These are phyloP conservation scores for Leucoagaricus sp. DNA, from an alignment of 1,284 basidiomycete genomes.

Conservation along the genomic window DNA sequence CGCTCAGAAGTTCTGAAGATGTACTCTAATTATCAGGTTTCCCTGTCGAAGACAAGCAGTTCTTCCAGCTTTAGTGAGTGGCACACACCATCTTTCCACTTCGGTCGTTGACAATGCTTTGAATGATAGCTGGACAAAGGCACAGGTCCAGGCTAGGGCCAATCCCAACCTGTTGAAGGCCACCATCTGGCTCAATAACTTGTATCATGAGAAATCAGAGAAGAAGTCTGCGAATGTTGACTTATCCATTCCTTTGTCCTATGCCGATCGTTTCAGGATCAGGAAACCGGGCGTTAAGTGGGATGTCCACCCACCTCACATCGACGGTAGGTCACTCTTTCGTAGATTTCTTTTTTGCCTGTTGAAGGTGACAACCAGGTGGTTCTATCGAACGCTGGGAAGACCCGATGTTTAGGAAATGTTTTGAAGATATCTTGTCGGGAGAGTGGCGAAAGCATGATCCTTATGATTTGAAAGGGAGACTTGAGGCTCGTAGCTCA, in stretches of 20 bases:
- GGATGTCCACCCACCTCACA: constrained; percentile 71
- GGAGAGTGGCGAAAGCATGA: constrained; percentile 75
- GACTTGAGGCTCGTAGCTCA: constrained; percentile 62
- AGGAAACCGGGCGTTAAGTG: constrained; percentile 74
- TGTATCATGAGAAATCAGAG: constrained; percentile 51
- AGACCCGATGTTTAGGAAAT: constrained; percentile 66
- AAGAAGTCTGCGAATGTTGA: constrained; percentile 52
- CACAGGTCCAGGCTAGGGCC: constrained; percentile 72
- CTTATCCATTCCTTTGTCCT: constrained; percentile 67
- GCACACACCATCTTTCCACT: not conserved
- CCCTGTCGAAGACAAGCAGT: constrained; percentile 64
- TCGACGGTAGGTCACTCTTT: constrained; percentile 55
- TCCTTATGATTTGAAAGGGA: constrained; percentile 64
- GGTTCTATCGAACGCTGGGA: constrained; percentile 88
- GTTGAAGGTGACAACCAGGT: constrained; percentile 37
- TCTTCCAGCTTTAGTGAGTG: constrained; percentile 69
- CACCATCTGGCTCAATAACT: constrained; percentile 61
- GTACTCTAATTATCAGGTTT: constrained; percentile 39
- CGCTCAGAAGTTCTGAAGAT: not conserved
- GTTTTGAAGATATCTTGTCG: constrained; percentile 66
- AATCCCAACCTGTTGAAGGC: constrained; percentile 73
- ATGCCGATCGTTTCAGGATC: constrained; percentile 84
- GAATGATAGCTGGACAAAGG: constrained; percentile 60
- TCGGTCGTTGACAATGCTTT: not conserved
- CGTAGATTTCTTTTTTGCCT: not conserved